These are phyloP conservation scores for Musa balbisiana DNA, from an alignment of 202 grass and related monocot genomes.

Conservation along the genomic window DNA sequence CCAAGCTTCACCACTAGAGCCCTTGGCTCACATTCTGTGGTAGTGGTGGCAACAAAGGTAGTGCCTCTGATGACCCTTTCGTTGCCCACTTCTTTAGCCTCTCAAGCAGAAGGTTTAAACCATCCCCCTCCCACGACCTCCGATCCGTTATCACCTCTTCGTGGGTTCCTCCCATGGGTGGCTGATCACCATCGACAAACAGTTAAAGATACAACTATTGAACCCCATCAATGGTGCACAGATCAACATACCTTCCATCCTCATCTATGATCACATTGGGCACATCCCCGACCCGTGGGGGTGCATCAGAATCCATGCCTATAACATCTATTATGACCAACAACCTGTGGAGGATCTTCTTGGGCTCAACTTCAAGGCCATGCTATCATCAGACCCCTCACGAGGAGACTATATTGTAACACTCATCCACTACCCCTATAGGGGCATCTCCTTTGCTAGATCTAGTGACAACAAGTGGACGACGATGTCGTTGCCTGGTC, in stretches of 20 bases:
- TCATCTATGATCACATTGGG: neutral
- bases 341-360: neutral
- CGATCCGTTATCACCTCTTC: neutral
- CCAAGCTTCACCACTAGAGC: neutral
- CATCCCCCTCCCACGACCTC: neutral
- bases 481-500: too few species aligned
- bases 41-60: neutral
- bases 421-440: neutral
- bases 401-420: neutral
- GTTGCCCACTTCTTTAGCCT: too few species aligned
- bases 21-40: neutral
- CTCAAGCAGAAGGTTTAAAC: neutral
- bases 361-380: neutral
- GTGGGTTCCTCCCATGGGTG: neutral
- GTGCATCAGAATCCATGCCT: too few species aligned
- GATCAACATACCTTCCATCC: neutral
- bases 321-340: neutral
- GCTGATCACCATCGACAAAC: neutral
- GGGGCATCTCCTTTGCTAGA: neutral
- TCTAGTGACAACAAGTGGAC: neutral
- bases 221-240: slow-evolving; percentile 1
- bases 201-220: neutral
- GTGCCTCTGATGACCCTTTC: neutral
- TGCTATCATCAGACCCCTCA: neutral
- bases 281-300: neutral